phyloP scores from a whole-genome alignment of 164 flowering plant genomes.

The Houttuynia cordata region DNA sequence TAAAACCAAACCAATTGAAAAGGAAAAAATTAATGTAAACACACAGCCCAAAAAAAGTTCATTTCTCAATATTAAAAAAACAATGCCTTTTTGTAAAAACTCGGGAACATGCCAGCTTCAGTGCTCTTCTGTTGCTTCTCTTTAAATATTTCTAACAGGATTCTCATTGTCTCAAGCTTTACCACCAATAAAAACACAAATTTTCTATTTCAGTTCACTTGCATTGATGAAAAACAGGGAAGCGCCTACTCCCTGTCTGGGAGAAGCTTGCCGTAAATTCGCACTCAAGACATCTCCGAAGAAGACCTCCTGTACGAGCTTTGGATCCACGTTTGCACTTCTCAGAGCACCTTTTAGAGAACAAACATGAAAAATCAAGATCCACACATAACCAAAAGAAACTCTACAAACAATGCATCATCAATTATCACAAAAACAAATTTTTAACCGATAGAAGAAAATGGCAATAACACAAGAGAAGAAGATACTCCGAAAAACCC shows the following conservation, averaged over 20 bases:
- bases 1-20: neutral
- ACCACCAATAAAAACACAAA: conserved; percentile 17
- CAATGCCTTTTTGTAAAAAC: conserved; percentile 80
- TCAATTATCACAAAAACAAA: too few species aligned
- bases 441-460: too few species aligned
- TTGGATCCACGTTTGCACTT: conserved; percentile 72
- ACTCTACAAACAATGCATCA: neutral
- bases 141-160: conserved; percentile 85
- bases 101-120: conserved; percentile 84
- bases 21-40: too few species aligned
- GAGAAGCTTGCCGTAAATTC: conserved; percentile 96
- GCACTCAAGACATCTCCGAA: conserved; percentile 96
- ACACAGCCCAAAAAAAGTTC: neutral
- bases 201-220: neutral
- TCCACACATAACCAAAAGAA: too few species aligned
- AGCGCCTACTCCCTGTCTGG: conserved; percentile 97
- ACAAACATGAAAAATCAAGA: too few species aligned
- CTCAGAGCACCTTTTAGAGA: conserved; percentile 62
- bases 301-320: conserved; percentile 86
- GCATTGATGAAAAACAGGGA: conserved; percentile 71
- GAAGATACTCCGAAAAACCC: too few species aligned
- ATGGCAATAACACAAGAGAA: too few species aligned
- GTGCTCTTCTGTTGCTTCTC: conserved; percentile 87
- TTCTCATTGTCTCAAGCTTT: conserved; percentile 92
- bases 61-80: neutral